These are phyloP conservation scores for Pythium angustatum DNA, from an alignment of 352 stramenopile genomes.

Conservation along the genomic window DNA sequence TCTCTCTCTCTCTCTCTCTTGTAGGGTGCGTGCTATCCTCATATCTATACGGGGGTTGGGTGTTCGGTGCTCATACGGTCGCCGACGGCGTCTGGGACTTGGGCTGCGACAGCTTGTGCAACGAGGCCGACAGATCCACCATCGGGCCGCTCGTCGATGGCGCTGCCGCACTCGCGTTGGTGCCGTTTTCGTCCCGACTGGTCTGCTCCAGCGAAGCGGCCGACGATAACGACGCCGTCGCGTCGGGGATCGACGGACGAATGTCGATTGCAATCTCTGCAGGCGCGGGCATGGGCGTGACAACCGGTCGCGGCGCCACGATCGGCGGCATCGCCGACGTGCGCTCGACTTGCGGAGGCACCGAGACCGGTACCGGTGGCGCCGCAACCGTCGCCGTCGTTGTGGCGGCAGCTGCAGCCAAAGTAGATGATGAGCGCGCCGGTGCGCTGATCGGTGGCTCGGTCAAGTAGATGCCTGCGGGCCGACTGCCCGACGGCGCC, in stretches of 20 bases:
- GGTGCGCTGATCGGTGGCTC: constrained; percentile 28
- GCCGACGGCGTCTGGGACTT: constrained; percentile 57
- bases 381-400: constrained; percentile 1
- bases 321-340: constrained; percentile 6
- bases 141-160: constrained; percentile 5
- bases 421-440: constrained; percentile 11
- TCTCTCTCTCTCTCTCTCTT: too few relatives aligned
- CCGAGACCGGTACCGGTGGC: constrained; percentile 14
- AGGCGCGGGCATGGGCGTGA: constrained; percentile 2
- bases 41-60: constrained; percentile 27
- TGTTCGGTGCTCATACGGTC: constrained; percentile 48
- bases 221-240: background rate
- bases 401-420: background rate
- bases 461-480: constrained; percentile 23
- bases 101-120: constrained; percentile 47
- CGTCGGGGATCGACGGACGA: constrained; percentile 29
- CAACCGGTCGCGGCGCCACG: constrained; percentile 12
- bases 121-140: constrained; percentile 34
- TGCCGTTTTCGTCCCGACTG: constrained; percentile 7
- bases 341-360: constrained; percentile 14
- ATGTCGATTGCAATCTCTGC: constrained; percentile 44
- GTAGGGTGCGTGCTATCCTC: constrained; percentile 1
- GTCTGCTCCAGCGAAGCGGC: too few relatives aligned
- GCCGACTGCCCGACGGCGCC: constrained; percentile 5
- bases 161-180: too few relatives aligned